phyloP scores from a whole-genome alignment of 306 rosid genomes.

The Cucurbita maxima region DNA sequence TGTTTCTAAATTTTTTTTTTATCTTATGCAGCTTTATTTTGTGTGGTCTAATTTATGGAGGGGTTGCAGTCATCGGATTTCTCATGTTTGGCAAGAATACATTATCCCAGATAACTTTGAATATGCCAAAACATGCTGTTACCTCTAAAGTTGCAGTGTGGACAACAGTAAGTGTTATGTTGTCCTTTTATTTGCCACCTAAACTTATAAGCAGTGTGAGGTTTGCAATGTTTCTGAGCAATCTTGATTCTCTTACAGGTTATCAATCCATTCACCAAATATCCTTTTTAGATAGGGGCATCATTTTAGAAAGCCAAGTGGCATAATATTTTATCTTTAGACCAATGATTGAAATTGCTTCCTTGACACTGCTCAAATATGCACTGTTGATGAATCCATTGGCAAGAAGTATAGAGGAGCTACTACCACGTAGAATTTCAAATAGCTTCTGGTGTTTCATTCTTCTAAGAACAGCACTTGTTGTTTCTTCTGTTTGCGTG shows the following conservation, averaged over 20 bases:
- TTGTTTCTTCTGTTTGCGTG: constrained; percentile 42
- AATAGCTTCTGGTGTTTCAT: constrained; percentile 40
- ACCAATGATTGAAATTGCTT: constrained; percentile 8
- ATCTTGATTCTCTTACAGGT: constrained; percentile 32
- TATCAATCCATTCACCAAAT: constrained; percentile 64
- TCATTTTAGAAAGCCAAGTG: not conserved
- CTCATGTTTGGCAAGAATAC: constrained; percentile 61
- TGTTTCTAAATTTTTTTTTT: not conserved
- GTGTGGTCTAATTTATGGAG: constrained; percentile 42
- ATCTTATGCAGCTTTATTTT: constrained; percentile 38
- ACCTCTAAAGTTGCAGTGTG: constrained; percentile 52
- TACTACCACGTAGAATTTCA: constrained; percentile 38
- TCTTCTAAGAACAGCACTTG: constrained; percentile 49
- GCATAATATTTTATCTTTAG: constrained; percentile 1
- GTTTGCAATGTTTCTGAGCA: constrained; percentile 14
- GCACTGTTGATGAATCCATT: constrained; percentile 70
- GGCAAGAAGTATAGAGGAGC: constrained; percentile 73
- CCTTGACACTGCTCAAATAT: constrained; percentile 48
- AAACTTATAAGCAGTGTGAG: not conserved
- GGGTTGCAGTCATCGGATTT: constrained; percentile 49
- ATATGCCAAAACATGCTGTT: constrained; percentile 41
- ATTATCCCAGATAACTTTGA: constrained; percentile 57
- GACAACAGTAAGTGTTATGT: constrained; percentile 48
- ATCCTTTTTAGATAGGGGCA: constrained; percentile 32
- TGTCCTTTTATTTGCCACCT: not conserved